Percentiles rank a stretch among this genome's conserved stretches.
phyloP scores from a whole-genome alignment of 768 basidiomycete species.

The Suillus decipiens region DNA sequence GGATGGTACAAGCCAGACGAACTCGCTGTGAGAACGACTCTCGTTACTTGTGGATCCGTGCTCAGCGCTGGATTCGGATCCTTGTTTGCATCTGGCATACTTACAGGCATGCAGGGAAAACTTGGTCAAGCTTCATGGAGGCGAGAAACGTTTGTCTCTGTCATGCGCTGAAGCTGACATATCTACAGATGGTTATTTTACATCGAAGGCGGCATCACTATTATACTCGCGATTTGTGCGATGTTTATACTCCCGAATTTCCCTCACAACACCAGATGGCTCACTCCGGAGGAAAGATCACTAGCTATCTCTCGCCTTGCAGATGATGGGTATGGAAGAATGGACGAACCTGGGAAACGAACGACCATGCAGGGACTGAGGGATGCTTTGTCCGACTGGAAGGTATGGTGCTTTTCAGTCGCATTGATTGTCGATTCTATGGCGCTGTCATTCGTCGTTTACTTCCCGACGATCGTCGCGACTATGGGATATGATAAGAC shows the following conservation, averaged over 20 bases:
- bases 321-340: slow-evolving; percentile 65
- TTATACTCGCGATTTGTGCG: slow-evolving; percentile 48
- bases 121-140: slow-evolving; percentile 70
- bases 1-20: slow-evolving; percentile 67
- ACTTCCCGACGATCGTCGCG: neutral
- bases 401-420: slow-evolving; percentile 47
- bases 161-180: neutral
- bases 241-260: slow-evolving; percentile 71
- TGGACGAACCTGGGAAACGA: slow-evolving; percentile 41
- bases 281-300: slow-evolving; percentile 50
- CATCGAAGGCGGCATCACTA: slow-evolving; percentile 58
- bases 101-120: slow-evolving; percentile 63
- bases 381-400: slow-evolving; percentile 68
- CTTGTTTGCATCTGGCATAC: slow-evolving; percentile 70
- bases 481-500: slow-evolving; percentile 39
- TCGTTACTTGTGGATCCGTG: slow-evolving; percentile 66
- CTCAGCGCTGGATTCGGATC: slow-evolving; percentile 79
- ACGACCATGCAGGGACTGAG: slow-evolving; percentile 42
- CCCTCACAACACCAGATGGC: slow-evolving; percentile 56
- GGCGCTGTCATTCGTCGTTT: slow-evolving; percentile 67
- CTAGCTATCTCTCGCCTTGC: slow-evolving; percentile 57
- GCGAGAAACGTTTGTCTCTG: slow-evolving; percentile 32
- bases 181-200: slow-evolving; percentile 62
- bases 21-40: slow-evolving; percentile 61
- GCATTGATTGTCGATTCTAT: slow-evolving; percentile 41